phyloP scores from a whole-genome alignment of 345 rosid species.

The Leavenworthia alabamica region DNA sequence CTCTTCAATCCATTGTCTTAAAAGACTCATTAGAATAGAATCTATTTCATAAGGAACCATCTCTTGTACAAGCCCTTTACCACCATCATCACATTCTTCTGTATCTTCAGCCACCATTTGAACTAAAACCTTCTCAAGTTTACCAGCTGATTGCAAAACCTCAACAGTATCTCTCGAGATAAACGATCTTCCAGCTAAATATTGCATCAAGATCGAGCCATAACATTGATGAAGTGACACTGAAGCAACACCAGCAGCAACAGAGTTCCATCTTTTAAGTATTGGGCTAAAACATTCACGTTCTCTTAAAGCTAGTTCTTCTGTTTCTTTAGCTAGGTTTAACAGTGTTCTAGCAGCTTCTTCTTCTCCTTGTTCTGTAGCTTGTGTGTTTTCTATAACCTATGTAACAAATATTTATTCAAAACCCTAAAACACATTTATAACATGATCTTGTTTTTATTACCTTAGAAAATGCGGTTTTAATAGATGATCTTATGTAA shows the following conservation, averaged over 20 bases:
- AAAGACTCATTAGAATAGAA: conserved; percentile 42
- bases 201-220: conserved; percentile 64
- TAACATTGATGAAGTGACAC: conserved; percentile 69
- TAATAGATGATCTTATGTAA: conserved; percentile 69
- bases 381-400: conserved; percentile 54
- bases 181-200: conserved; percentile 42
- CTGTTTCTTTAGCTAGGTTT: conserved; percentile 64
- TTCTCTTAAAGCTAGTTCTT: conserved; percentile 69
- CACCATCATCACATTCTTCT: conserved; percentile 79
- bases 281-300: conserved; percentile 69
- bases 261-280: conserved; percentile 66
- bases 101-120: conserved; percentile 91
- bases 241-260: conserved; percentile 59
- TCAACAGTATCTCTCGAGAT: conserved; percentile 50
- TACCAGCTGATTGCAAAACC: conserved; percentile 69
- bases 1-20: conserved; percentile 64
- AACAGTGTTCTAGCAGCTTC: conserved; percentile 50
- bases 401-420: conserved; percentile 1
- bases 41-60: conserved; percentile 88
- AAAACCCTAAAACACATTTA: neutral
- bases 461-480: conserved; percentile 69
- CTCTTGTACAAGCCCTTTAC: conserved; percentile 62
- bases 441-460: neutral
- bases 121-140: conserved; percentile 72
- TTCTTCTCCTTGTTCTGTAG: conserved; percentile 41